Evolutionary conservation across 2,329 filamentous ascomycete genomes (phyloP).

Genomic region (Thermochaetoides dissita): DNA sequence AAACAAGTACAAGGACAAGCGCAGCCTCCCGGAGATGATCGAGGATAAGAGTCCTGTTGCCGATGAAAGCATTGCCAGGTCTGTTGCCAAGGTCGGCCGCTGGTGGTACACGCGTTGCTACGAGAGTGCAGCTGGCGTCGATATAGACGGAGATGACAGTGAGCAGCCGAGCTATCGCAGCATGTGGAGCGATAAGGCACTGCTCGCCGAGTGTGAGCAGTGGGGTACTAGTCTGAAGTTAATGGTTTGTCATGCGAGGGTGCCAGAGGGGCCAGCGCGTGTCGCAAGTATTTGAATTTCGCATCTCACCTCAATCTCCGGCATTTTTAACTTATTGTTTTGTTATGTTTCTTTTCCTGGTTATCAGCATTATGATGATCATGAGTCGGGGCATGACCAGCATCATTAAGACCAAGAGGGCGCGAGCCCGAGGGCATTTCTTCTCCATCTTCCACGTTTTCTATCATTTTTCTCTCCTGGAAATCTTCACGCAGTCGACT

Average conservation of each 20-base stretch:
- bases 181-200: constrained; percentile 64
- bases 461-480: too few relatives aligned
- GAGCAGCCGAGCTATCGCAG: constrained; percentile 27
- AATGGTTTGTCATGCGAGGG: constrained; percentile 80
- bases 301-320: not conserved
- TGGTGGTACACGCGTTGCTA: constrained; percentile 98
- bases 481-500: too few relatives aligned
- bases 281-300: constrained; percentile 34
- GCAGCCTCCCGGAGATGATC: constrained; percentile 57
- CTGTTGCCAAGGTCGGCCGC: constrained; percentile 78
- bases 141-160: not conserved
- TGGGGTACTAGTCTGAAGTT: constrained; percentile 78
- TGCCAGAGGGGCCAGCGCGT: constrained; percentile 42
- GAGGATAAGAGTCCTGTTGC: constrained; percentile 53
- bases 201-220: constrained; percentile 75
- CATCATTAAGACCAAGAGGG: constrained; percentile 11
- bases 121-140: constrained; percentile 45
- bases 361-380: not conserved
- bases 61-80: constrained; percentile 79
- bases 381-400: not conserved
- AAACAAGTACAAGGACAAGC: constrained; percentile 30
- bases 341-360: not conserved
- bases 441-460: not conserved
- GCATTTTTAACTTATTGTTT: not conserved
- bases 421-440: constrained; percentile 9